phyloP scores from a whole-genome alignment of 371 early-diverging fungal species.

The Synchytrium microbalum region DNA sequence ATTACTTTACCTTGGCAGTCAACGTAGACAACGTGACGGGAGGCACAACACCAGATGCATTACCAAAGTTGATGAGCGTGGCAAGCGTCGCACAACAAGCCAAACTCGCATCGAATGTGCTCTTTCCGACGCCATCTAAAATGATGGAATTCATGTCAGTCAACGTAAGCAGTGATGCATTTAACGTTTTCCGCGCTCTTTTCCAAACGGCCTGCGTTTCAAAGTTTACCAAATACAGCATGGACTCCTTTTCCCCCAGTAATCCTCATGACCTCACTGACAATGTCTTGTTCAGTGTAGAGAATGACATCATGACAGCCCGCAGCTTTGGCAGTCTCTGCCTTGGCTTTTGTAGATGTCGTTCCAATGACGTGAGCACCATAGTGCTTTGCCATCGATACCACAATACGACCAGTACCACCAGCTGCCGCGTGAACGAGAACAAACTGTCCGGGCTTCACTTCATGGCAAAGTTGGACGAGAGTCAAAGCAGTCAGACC shows the following conservation, averaged over 20 bases:
- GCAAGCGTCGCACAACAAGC: slow-evolving; percentile 68
- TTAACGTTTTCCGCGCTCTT: too few species aligned
- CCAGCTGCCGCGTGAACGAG: slow-evolving; percentile 90
- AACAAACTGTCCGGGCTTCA: slow-evolving; percentile 69
- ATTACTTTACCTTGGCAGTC: too few species aligned
- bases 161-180: too few species aligned
- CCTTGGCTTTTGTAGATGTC: slow-evolving; percentile 80
- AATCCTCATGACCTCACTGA: slow-evolving; percentile 63
- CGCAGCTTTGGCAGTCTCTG: slow-evolving; percentile 50
- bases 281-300: slow-evolving; percentile 57
- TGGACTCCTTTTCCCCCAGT: slow-evolving; percentile 73
- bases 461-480: slow-evolving; percentile 61
- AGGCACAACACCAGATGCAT: too few species aligned
- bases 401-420: slow-evolving; percentile 73
- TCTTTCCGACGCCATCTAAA: slow-evolving; percentile 86
- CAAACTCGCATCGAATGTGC: slow-evolving; percentile 72
- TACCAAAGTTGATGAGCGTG: too few species aligned
- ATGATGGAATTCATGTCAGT: too few species aligned
- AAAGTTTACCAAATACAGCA: too few species aligned
- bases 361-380: slow-evolving; percentile 91
- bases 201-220: too few species aligned
- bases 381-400: slow-evolving; percentile 54
- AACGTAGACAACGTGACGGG: too few species aligned
- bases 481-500: slow-evolving; percentile 79
- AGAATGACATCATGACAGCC: slow-evolving; percentile 71